Base-by-base conservation (phyloP, 169 alveolate species). In the Theileria parva region DNA sequence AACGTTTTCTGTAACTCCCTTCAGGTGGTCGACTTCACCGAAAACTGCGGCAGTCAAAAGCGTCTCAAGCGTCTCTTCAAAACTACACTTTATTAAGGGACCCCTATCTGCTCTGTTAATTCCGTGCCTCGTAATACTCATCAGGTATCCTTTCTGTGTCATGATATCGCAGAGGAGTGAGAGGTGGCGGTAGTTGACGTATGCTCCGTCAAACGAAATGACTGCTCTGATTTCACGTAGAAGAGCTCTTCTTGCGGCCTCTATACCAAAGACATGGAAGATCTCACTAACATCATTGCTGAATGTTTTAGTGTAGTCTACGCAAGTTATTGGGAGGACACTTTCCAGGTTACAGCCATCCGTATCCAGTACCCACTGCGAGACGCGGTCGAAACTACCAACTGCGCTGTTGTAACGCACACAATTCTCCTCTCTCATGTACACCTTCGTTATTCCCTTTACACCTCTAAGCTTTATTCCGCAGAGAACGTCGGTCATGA, bases 71-170 rank as follows among this genome's bases (percentile, higher is more conserved):
- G 99, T 98, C 92, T 97, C 99, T 93, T 98, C 99, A 87, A 98
- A 98, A 61, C 99, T 94, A 76, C 99, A 97, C 86, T 98, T 98
- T 89, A 97, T 95, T 79, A 99, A 88, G 8, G 99, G 99, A 27
- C 99, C 99, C 63, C 96, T 88, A 86, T 98, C 99, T 19, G 97
- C 97, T 80, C 99, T 93, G 89, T 99, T 98, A 64, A 99, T 95
- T 0, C 99, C 99, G 91, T 99, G 99, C 69, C 99, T 95, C 8
- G 99, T 98, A 64, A 98, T 98, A n/a, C 99, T 94, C 96, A 98
- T 98, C 32, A 99, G 86, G 77, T 95, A 93, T 48, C 99, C 99
- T 88, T 98, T 97, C 64, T 97, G 99, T 66, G 99, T 97, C 99
- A 99, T 99, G 68, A 97, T 95, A 89, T 99, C 99, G 84, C 99